These are phyloP conservation scores for Skeletonema tropicum DNA, from an alignment of 108 stramenopile genomes.

Conservation along the genomic window DNA sequence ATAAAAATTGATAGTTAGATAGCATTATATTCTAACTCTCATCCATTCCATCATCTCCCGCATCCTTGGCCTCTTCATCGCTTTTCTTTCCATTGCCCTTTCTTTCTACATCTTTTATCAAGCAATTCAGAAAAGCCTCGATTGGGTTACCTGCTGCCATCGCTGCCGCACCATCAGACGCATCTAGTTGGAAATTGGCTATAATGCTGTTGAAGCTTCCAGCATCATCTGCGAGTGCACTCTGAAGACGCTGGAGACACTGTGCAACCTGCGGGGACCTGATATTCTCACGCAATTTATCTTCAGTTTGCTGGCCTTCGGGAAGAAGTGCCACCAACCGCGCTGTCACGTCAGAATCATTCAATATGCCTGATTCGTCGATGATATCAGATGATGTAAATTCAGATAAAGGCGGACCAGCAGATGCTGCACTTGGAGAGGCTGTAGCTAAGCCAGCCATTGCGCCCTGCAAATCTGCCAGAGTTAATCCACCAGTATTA, in stretches of 20 bases:
- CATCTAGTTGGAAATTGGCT: constrained; percentile 81
- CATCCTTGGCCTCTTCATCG: constrained; percentile 11
- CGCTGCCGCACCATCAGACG: constrained; percentile 63
- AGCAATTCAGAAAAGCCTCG: constrained; percentile 78
- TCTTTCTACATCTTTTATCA: constrained; percentile 57
- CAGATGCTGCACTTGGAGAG: constrained; percentile 28
- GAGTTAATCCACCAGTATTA: constrained; percentile 55
- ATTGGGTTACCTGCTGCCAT: constrained; percentile 66
- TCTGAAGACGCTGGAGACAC: constrained; percentile 67
- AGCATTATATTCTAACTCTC: constrained; percentile 11
- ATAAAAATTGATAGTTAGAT: not conserved
- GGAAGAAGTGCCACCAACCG: constrained; percentile 74
- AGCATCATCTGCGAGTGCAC: constrained; percentile 66
- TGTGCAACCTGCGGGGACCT: constrained; percentile 77
- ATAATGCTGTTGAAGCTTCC: constrained; percentile 75
- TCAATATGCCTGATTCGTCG: constrained; percentile 51
- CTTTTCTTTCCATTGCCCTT: constrained; percentile 40
- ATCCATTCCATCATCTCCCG: not conserved
- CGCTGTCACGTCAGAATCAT: constrained; percentile 51
- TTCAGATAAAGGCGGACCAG: constrained; percentile 64
- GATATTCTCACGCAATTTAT: constrained; percentile 69
- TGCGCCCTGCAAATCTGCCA: constrained; percentile 80
- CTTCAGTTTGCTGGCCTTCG: constrained; percentile 64
- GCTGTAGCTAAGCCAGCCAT: constrained; percentile 71
- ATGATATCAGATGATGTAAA: constrained; percentile 62